Evolutionary conservation across 1,139 yeast genomes (phyloP), one percentile per base, ranked within the genome.

Genomic region (Blastobotrys raffinosifermentans): DNA sequence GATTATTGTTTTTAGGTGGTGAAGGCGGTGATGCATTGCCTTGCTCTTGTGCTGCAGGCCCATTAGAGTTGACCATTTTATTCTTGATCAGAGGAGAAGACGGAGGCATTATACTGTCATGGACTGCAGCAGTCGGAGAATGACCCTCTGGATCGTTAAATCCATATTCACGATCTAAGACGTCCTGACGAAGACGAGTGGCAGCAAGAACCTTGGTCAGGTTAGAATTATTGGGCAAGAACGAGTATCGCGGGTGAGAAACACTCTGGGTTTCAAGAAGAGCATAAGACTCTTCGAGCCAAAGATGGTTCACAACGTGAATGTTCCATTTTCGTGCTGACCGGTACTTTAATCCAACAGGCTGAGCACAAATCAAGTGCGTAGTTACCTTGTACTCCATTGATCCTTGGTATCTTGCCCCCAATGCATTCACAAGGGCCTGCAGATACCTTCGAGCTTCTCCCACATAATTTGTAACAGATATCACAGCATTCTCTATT

Each of bases 221-320:
- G 25, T 60, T 58, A 2, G 63, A 50, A 17, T 58, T 62, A 29
- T 66, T 59, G 1, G 77, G 77, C 36, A 74, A 63, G 38, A 66
- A 64, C 16, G 69, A 59, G 53, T 70, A 80, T 26, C 73, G 64
- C 2, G 70, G 64, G 11, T 57, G 52, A 1, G 66, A 52, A 15
- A 61, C 66, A 31, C 76, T 73, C 48, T 74, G 66, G 4, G 69
- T 49, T 31, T 60, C 58, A 89, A 93, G 81, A 31, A 68, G 60
- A 0, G 78, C 67, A 53, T 69, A 82, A 37, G 83, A 72, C 41
- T 84, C 93, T 54, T 91, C 97, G n/a, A 91, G 61, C 98, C 98
- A 91, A 14, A 80, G 54, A 57, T 85, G 95, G 53, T 82, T 87
- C 0, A 85, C 80, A 1, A 82, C 70, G 6, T 64, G 63, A 2